Conservation (phyloP, 176 grass and related monocot genomes). For the Stipa capillata region DNA sequence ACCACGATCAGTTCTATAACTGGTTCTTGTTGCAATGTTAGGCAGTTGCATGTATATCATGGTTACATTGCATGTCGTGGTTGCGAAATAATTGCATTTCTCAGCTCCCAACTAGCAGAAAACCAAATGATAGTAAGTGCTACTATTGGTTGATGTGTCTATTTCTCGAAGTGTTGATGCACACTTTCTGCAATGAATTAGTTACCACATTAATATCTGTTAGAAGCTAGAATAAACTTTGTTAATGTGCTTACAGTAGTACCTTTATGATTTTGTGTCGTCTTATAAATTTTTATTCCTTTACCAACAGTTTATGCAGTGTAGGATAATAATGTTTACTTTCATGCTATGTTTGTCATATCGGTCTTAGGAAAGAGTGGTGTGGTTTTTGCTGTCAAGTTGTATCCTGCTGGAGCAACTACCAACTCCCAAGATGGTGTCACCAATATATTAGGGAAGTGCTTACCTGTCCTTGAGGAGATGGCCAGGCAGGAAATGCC, state of each 20-base stretch:
- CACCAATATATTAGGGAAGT: slow-evolving; percentile 76
- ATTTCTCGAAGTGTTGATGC: background rate
- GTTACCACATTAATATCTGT: background rate
- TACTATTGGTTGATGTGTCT: background rate
- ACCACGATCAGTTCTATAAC: background rate
- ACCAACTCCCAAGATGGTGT: slow-evolving; percentile 97
- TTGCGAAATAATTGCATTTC: background rate
- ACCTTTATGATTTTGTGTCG: background rate
- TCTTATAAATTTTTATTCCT: background rate
- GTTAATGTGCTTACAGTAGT: background rate
- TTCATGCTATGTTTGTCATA: background rate
- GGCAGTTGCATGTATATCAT: background rate
- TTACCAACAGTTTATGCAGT: background rate
- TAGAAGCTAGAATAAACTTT: background rate
- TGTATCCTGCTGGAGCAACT: slow-evolving; percentile 92
- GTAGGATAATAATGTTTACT: background rate
- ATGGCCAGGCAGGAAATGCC: slow-evolving; percentile 85
- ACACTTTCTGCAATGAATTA: background rate
- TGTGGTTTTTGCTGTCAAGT: slow-evolving; percentile 66
- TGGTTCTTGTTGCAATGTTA: background rate
- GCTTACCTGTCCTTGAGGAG: slow-evolving; percentile 75
- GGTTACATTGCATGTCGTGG: background rate
- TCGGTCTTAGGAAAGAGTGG: slow-evolving; percentile 59
- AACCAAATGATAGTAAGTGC: background rate
- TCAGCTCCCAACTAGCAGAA: background rate